phyloP scores from a whole-genome alignment of 116 monocot species.

The Cymodocea nodosa region DNA sequence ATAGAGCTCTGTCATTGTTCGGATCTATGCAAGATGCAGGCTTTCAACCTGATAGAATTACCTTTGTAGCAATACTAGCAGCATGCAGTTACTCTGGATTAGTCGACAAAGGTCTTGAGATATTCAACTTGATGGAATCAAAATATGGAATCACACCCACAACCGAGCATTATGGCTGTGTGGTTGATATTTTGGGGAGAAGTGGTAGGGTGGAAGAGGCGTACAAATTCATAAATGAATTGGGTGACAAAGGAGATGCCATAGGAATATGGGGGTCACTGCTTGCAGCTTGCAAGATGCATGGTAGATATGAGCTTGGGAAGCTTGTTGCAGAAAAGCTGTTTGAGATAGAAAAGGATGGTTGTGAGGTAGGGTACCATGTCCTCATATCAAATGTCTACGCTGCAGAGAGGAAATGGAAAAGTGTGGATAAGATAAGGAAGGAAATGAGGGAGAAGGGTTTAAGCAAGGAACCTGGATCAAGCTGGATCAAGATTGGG shows the following conservation, averaged over 20 bases:
- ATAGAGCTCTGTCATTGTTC: conserved; percentile 62
- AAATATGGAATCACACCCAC: conserved; percentile 43
- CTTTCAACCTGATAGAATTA: conserved; percentile 50
- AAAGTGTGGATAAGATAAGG: conserved; percentile 50
- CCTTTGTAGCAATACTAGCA: conserved; percentile 69
- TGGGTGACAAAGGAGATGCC: conserved; percentile 42
- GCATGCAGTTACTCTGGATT: conserved; percentile 81
- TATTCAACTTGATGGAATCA: conserved; percentile 50
- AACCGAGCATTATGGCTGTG: conserved; percentile 70
- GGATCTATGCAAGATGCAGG: conserved; percentile 37
- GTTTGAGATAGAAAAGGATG: conserved; percentile 40
- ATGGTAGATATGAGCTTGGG: conserved; percentile 58
- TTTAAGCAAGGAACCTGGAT: conserved; percentile 66
- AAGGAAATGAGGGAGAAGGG: conserved; percentile 66
- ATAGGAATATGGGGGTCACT: conserved; percentile 79
- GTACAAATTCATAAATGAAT: conserved; percentile 42
- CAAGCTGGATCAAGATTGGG: conserved; percentile 53
- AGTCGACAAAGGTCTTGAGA: conserved; percentile 65
- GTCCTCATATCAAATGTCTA: conserved; percentile 70
- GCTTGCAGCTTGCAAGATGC: conserved; percentile 68
- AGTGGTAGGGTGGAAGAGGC: conserved; percentile 86
- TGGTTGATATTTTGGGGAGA: conserved; percentile 81
- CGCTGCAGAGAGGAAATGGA: conserved; percentile 72
- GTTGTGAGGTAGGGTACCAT: conserved; percentile 44
- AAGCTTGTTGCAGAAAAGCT: conserved; percentile 46